phyloP scores from a whole-genome alignment of 176 grass and related monocot species.

The Otatea glauca region DNA sequence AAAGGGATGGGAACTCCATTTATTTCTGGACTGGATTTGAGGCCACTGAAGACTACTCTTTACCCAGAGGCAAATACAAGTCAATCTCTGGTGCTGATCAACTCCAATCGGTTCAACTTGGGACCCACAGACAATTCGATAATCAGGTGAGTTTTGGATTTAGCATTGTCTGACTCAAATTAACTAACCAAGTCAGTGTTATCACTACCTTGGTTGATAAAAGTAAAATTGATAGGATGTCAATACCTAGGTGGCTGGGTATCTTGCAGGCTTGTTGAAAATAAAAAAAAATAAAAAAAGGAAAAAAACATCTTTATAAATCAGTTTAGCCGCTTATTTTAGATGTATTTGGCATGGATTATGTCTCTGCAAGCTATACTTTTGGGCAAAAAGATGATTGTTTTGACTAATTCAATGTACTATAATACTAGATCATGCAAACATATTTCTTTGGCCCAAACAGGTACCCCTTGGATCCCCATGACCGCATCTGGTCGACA shows the following conservation, averaged over 20 bases:
- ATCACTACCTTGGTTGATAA: not conserved
- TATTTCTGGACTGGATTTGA: conserved; percentile 58
- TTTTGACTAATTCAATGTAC: conserved; percentile 12
- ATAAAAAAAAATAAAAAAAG: not conserved
- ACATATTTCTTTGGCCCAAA: conserved; percentile 31
- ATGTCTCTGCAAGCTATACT: not conserved
- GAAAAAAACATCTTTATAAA: not conserved
- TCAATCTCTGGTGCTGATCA: conserved; percentile 35
- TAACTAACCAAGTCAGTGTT: not conserved
- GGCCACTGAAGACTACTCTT: conserved; percentile 37
- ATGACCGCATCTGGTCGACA: conserved; percentile 55
- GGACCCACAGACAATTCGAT: conserved; percentile 38
- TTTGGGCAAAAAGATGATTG: not conserved
- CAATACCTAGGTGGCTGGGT: not conserved
- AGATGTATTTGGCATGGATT: not conserved
- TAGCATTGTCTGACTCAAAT: not conserved
- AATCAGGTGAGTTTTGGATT: conserved; percentile 39
- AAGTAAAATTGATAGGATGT: not conserved
- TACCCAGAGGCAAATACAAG: conserved; percentile 52
- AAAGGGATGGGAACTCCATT: conserved; percentile 55
- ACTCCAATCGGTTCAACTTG: conserved; percentile 39
- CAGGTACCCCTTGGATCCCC: conserved; percentile 58
- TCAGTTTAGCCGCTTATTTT: not conserved
- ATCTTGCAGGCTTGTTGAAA: not conserved
- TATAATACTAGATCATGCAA: not conserved